Evolutionary conservation across 345 rosid genomes (phyloP).

Genomic region (Cardamine occulta): DNA sequence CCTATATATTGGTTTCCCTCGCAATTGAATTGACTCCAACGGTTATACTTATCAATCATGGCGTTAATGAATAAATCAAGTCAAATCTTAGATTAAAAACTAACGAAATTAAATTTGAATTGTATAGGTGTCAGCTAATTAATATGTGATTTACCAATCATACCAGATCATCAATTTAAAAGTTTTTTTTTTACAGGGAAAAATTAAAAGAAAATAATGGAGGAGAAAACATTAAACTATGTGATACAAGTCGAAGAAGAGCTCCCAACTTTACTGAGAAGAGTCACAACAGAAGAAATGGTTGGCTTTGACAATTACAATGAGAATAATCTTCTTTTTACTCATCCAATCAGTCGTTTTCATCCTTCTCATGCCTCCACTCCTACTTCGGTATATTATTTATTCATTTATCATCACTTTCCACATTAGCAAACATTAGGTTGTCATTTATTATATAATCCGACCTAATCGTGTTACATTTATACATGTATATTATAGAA

Average conservation of each 20-base stretch:
- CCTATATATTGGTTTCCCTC: not conserved
- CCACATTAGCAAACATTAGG: slow-evolving; percentile 23
- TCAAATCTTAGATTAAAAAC: not conserved
- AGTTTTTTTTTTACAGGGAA: not conserved
- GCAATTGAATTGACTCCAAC: not conserved
- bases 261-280: slow-evolving; percentile 54
- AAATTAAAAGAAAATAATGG: slow-evolving; percentile 21
- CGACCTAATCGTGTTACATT: not conserved
- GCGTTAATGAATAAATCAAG: not conserved
- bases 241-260: slow-evolving; percentile 37
- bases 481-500: slow-evolving; percentile 9
- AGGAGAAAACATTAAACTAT: slow-evolving; percentile 41
- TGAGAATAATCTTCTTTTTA: slow-evolving; percentile 15
- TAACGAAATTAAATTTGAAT: not conserved
- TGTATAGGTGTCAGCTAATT: not conserved
- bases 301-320: slow-evolving; percentile 53
- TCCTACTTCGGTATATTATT: slow-evolving; percentile 38
- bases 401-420: not conserved
- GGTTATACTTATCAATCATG: slow-evolving; percentile 3
- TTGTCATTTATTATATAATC: not conserved
- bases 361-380: slow-evolving; percentile 46
- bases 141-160: not conserved
- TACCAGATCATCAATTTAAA: not conserved
- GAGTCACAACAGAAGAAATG: slow-evolving; percentile 54
- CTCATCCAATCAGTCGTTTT: slow-evolving; percentile 38